Evolutionary conservation across 2,329 filamentous ascomycete species (phyloP), one percentile per base, ranked within the genome.

Genomic region (Sporothrix dimorphospora): DNA sequence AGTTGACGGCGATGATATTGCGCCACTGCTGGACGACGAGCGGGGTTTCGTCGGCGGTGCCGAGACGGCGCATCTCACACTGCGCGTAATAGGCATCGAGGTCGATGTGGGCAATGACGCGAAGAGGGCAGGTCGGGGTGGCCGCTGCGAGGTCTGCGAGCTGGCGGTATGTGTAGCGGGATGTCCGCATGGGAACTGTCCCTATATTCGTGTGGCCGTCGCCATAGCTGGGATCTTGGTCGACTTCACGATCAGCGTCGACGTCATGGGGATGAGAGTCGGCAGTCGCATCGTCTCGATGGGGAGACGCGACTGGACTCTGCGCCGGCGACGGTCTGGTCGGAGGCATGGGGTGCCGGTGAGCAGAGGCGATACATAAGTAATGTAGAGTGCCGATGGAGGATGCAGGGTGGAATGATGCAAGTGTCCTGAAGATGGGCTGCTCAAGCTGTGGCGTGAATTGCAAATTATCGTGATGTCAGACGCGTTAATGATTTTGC

Each of bases 81-180:
- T 99, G 96, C 3, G 92, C 92, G 80, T 99, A 99, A 82, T 99
- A 99, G 51, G 95, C 95, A 87, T 99, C 96, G 73, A 99, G 90
- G 78, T 99, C 96, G 75, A 98, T 90, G 80, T 98, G 94, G 7
- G 94, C 93, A 76, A 98, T 89, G 38, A 97, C 92, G 61, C 96
- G 90, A 47, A 99, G 85, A 1, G 95, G 95, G 68, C 89, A 94
- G 9, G 89, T 89, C 0, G 90, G 85, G 45, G 89, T 90, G 76
- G 88, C 94, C 11, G 90, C 86, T 7, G 90, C 88, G 72, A 98
- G 88, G 75, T 94, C 91, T 45, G 89, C 86, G 19, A 98, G 86
- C 70, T 98, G 91, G 73, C 92, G 92, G 80, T 92, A 94, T 2
- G 94, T 98, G 82, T 96, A 98, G 72, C 86, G 88, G 19, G 94